phyloP scores from a whole-genome alignment of 495 filamentous ascomycete species.

The Talaromyces trachyspermus region DNA sequence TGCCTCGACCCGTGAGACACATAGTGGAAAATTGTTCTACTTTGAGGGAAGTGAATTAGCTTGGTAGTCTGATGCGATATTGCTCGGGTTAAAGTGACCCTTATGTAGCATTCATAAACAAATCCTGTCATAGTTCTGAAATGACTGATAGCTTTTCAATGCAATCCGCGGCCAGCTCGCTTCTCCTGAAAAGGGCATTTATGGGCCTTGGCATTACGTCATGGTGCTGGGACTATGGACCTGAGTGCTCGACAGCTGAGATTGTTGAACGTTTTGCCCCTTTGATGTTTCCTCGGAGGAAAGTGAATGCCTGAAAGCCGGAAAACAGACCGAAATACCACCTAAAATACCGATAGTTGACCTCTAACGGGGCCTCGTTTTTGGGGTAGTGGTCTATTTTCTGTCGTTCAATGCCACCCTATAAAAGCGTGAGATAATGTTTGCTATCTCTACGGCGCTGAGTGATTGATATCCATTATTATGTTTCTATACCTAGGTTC shows the following conservation, averaged over 20 bases:
- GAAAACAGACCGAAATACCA: too few relatives aligned
- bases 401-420: neutral
- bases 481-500: too few relatives aligned
- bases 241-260: neutral
- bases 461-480: neutral
- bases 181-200: slow-evolving; percentile 1
- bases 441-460: neutral
- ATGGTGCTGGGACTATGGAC: neutral
- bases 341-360: too few relatives aligned
- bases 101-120: too few relatives aligned
- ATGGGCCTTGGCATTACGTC: slow-evolving; percentile 1
- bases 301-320: too few relatives aligned
- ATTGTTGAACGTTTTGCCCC: neutral
- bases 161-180: too few relatives aligned
- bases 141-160: too few relatives aligned
- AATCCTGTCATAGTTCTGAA: too few relatives aligned
- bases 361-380: too few relatives aligned
- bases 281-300: neutral
- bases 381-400: too few relatives aligned
- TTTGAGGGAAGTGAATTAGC: slow-evolving; percentile 16
- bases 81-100: too few relatives aligned
- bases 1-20: slow-evolving; percentile 26
- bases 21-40: slow-evolving; percentile 28
- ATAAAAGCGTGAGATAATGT: neutral
- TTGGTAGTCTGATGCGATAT: slow-evolving; percentile 11